A percentile compares a stretch with the other conserved stretches of the same genome.
Evolutionary conservation across 2,329 filamentous ascomycete genomes (phyloP).

Genomic region (Hypoxylon sp.): DNA sequence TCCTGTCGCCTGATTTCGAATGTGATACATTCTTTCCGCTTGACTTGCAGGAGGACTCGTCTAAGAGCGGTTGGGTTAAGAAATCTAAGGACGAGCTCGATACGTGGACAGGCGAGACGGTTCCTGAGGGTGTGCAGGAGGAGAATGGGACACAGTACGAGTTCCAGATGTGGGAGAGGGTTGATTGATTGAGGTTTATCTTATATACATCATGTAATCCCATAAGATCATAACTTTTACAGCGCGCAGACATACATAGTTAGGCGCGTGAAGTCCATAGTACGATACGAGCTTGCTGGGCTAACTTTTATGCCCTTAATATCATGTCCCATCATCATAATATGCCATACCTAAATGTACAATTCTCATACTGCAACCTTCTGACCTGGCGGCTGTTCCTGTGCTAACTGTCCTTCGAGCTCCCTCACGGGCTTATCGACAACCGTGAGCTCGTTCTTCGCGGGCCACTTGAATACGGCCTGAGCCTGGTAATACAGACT

Average conservation of each 20-base stretch:
- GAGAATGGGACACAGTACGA: conserved; percentile 77
- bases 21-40: conserved; percentile 83
- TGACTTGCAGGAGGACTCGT: conserved; percentile 61
- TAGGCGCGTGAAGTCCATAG: background rate
- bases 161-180: conserved; percentile 81
- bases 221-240: conserved; percentile 16
- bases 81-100: conserved; percentile 67
- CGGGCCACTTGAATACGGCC: conserved; percentile 62
- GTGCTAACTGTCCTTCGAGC: conserved; percentile 55
- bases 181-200: conserved; percentile 47
- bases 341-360: conserved; percentile 17
- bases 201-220: conserved; percentile 35
- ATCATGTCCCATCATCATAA: conserved; percentile 25
- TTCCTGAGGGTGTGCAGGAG: conserved; percentile 68
- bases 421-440: conserved; percentile 61
- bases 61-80: conserved; percentile 67
- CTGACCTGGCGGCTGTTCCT: conserved; percentile 32
- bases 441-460: conserved; percentile 55
- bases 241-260: background rate
- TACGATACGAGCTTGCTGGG: conserved; percentile 1
- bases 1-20: conserved; percentile 75
- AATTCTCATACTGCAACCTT: conserved; percentile 41
- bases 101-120: conserved; percentile 76
- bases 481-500: conserved; percentile 53
- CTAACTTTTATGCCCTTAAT: conserved; percentile 13